These are phyloP conservation scores for Multifurca ochricompacta DNA, from an alignment of 768 basidiomycete genomes.

Conservation along the genomic window DNA sequence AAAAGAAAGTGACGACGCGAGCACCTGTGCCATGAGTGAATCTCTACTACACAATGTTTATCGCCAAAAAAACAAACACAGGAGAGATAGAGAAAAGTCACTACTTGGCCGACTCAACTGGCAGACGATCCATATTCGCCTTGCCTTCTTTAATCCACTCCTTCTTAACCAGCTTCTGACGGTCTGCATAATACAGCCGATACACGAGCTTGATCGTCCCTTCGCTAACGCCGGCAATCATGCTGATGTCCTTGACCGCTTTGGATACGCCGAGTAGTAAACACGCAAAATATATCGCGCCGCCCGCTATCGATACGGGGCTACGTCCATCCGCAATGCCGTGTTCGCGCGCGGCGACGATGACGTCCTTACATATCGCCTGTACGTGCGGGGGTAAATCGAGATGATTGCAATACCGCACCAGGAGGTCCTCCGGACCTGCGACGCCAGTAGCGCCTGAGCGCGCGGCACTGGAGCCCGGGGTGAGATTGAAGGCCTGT, in stretches of 20 bases:
- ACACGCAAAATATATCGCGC: constrained; percentile 91
- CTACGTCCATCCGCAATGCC: constrained; percentile 91
- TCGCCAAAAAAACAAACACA: no score
- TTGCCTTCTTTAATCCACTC: constrained; percentile 80
- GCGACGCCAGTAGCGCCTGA: constrained; percentile 33
- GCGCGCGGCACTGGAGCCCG: constrained; percentile 56
- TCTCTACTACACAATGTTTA: no score
- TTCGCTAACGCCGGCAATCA: constrained; percentile 91
- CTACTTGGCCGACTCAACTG: constrained; percentile 25
- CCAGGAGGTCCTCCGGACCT: constrained; percentile 79
- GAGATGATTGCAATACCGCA: constrained; percentile 92
- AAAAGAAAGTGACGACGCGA: no score
- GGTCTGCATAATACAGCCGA: constrained; percentile 63
- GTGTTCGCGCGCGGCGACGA: constrained; percentile 67
- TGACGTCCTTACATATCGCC: constrained; percentile 76
- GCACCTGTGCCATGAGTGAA: no score
- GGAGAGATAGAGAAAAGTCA: not conserved
- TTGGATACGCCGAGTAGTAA: constrained; percentile 69
- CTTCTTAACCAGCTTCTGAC: constrained; percentile 73
- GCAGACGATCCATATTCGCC: constrained; percentile 41
- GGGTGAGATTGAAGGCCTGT: constrained; percentile 79
- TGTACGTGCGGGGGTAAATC: constrained; percentile 79
- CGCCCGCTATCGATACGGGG: constrained; percentile 98
- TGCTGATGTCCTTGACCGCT: constrained; percentile 77
- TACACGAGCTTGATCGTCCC: constrained; percentile 92